phyloP scores from a whole-genome alignment of 345 rosid genomes.

The Rhodamnia argentea region DNA sequence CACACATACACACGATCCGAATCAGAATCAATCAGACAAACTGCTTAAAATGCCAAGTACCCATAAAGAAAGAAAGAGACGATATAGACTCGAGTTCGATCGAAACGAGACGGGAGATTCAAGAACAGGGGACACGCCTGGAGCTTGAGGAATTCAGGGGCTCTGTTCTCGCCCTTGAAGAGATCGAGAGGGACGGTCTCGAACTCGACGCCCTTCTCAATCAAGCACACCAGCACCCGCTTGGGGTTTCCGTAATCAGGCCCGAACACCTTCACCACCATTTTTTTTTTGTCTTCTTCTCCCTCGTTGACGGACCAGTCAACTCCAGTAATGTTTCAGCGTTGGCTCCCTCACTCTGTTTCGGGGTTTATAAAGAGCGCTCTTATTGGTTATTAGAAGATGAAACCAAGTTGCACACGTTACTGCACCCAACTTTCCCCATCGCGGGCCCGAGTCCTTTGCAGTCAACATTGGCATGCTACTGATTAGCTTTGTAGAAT shows the following conservation, averaged over 20 bases:
- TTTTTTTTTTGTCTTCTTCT: background rate
- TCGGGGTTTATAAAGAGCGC: background rate
- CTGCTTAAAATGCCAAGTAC: background rate
- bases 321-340: background rate
- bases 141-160: conserved; percentile 41
- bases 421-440: background rate
- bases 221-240: conserved; percentile 32
- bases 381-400: background rate
- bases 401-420: background rate
- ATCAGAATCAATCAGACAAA: background rate
- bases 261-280: conserved; percentile 64
- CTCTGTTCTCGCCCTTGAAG: conserved; percentile 45
- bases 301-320: background rate
- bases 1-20: background rate
- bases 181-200: conserved; percentile 57
- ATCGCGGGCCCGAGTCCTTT: background rate
- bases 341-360: background rate
- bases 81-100: background rate
- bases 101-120: background rate
- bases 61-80: background rate
- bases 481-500: background rate
- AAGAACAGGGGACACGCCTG: conserved; percentile 21
- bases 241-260: conserved; percentile 34
- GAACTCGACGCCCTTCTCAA: conserved; percentile 49
- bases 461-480: background rate